Base-by-base conservation (phyloP, 176 grass and related monocot species). In the Ananas comosus region DNA sequence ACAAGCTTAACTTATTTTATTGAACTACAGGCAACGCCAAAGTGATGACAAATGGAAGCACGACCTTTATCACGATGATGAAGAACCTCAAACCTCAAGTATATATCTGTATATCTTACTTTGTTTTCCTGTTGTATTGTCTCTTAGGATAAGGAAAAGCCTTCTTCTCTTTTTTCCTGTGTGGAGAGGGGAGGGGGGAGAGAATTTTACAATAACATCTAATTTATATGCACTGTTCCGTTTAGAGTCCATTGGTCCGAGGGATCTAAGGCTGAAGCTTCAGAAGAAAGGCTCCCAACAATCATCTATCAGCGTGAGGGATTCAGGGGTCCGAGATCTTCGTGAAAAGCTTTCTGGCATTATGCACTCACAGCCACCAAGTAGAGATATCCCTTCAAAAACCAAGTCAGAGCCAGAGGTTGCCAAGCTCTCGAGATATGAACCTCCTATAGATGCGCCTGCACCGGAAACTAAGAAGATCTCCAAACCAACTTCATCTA, bases 41-140 rank as follows among this genome's bases (percentile, higher is more conserved):
- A 69, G 74, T 63, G 89, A 91, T 78, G 95, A 93, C 13, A 93
- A 85, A 83, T 99, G 95, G 95, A 99, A 93, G 68, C 89, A 93
- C 85, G 94, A 93, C 86, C 82, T 99, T 70, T 99, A 88, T 78
- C 77, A 84, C 63, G 78, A 87, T 72, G 73, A 84, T 10, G 58
- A 50, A 21, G 80, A 82, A 69, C 72, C 84, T 76, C 68, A 80
- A 76, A 70, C 64, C 83, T 93, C 80, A 85, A 88, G 94, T 99
- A 86, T 51, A 16, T 42, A 78, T 59, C 33, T 42, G 6, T 42
- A 42, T 42, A 6, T 42, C 33, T 42, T 42, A 7, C 33, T 7
- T 42, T 42, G 22, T 42, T 42, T 42, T 6, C 70, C 48, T 67
- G 57, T 66, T 84, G 28, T 67, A 80, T 51, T 12, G 51, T 70